Conservation (phyloP, 805 yeast genomes). For the Saturnispora ahearnii region DNA sequence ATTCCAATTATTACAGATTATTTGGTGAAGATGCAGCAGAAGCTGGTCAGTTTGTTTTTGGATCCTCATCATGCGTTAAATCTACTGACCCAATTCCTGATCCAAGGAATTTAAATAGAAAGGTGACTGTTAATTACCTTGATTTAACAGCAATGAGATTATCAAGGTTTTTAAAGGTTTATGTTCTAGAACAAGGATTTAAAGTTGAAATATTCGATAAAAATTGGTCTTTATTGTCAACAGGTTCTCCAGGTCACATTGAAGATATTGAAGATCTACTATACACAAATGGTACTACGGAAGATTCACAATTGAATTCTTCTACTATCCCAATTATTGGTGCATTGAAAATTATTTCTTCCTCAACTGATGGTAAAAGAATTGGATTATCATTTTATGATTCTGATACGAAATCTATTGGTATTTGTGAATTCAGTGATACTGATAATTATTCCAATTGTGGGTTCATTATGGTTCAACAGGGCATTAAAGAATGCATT, state of each 20-base stretch:
- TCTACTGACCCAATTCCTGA: constrained; percentile 14
- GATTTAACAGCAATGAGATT: constrained; percentile 74
- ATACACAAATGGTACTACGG: constrained; percentile 10
- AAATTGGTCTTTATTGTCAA: constrained; percentile 45
- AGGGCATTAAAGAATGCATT: constrained; percentile 81
- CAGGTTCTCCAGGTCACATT: constrained; percentile 88
- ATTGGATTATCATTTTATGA: constrained; percentile 80
- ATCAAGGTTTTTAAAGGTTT: constrained; percentile 50
- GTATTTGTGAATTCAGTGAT: constrained; percentile 73
- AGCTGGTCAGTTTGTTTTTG: constrained; percentile 78
- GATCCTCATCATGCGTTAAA: constrained; percentile 75
- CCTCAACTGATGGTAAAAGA: constrained; percentile 35
- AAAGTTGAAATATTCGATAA: constrained; percentile 76
- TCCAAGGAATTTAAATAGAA: constrained; percentile 36
- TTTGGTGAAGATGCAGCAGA: constrained; percentile 67
- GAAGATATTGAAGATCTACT: constrained; percentile 69
- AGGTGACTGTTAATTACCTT: constrained; percentile 41
- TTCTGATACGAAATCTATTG: constrained; percentile 54
- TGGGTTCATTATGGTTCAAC: constrained; percentile 78
- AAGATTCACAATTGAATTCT: constrained; percentile 30
- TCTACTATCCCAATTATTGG: constrained; percentile 39
- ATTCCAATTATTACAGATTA: constrained; percentile 68
- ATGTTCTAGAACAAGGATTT: constrained; percentile 60
- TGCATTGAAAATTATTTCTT: constrained; percentile 36
- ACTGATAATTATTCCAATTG: constrained; percentile 80